Percentiles rank a stretch among this genome's conserved stretches.
phyloP scores from a whole-genome alignment of 2,329 filamentous ascomycete genomes.

The Huntiella savannae region DNA sequence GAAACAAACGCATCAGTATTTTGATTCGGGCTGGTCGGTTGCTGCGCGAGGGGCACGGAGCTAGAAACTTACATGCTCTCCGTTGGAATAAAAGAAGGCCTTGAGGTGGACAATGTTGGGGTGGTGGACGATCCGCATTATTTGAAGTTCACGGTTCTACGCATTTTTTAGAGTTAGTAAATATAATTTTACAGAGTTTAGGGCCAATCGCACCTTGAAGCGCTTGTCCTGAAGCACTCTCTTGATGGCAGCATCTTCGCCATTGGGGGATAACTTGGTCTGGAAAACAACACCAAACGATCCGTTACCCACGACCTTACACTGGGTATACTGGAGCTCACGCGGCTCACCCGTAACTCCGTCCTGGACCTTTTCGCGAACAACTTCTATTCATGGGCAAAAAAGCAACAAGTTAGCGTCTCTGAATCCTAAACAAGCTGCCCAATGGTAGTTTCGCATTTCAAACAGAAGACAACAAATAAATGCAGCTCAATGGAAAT shows the following conservation, averaged over 20 bases:
- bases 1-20: background rate
- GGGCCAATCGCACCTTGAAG: constrained; percentile 57
- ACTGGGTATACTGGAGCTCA: constrained; percentile 96
- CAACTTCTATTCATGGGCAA: constrained; percentile 49
- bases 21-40: background rate
- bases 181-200: no score
- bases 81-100: constrained; percentile 98
- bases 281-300: constrained; percentile 98
- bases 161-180: background rate
- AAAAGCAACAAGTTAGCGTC: constrained; percentile 1
- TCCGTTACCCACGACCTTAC: constrained; percentile 98
- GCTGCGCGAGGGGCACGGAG: background rate
- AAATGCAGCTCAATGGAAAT: background rate
- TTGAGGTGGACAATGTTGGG: constrained; percentile 98
- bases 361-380: constrained; percentile 97
- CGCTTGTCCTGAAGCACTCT: constrained; percentile 96
- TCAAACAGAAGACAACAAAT: no score
- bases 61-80: constrained; percentile 57
- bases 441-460: no score
- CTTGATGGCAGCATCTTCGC: constrained; percentile 98
- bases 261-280: constrained; percentile 93
- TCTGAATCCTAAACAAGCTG: background rate
- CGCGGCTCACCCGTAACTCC: constrained; percentile 89
- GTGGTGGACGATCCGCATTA: constrained; percentile 98
- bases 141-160: constrained; percentile 95